phyloP scores from a whole-genome alignment of 495 filamentous ascomycete species.

The Penicillium manginii region DNA sequence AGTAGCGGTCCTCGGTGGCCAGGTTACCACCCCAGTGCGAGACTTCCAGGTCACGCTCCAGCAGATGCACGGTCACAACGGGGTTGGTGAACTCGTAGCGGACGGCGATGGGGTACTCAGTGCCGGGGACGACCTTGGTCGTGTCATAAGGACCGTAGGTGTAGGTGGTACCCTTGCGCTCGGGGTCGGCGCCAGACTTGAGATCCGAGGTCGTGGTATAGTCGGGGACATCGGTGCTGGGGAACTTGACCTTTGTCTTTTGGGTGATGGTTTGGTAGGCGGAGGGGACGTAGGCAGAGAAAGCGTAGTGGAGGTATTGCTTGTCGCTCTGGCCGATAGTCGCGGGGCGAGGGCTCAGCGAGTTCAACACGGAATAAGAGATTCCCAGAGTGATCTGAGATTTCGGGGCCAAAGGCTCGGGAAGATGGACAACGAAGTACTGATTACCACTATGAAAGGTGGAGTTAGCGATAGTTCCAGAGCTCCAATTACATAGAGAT shows the following conservation, averaged over 20 bases:
- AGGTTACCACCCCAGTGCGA: slow-evolving; percentile 98
- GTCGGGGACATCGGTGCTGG: slow-evolving; percentile 75
- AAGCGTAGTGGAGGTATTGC: slow-evolving; percentile 83
- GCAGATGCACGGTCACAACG: slow-evolving; percentile 69
- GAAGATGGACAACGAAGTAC: slow-evolving; percentile 82
- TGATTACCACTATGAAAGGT: slow-evolving; percentile 63
- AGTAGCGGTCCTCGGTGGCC: slow-evolving; percentile 92
- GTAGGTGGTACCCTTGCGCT: slow-evolving; percentile 81
- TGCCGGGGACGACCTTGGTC: slow-evolving; percentile 67
- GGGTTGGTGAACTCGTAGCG: slow-evolving; percentile 97
- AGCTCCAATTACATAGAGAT: neutral
- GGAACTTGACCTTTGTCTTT: slow-evolving; percentile 95
- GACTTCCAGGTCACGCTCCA: slow-evolving; percentile 91
- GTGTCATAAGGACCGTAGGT: slow-evolving; percentile 91
- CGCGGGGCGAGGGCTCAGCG: slow-evolving; percentile 78
- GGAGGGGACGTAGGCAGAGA: slow-evolving; percentile 80
- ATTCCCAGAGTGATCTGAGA: slow-evolving; percentile 85
- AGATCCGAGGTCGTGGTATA: slow-evolving; percentile 72
- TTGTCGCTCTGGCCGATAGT: slow-evolving; percentile 77
- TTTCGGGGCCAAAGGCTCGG: slow-evolving; percentile 71
- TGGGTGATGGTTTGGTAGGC: slow-evolving; percentile 86
- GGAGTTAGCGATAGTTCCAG: slow-evolving; percentile 1
- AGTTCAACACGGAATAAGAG: slow-evolving; percentile 74
- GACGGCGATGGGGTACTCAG: slow-evolving; percentile 69
- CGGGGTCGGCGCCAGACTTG: slow-evolving; percentile 72